Percentiles rank a stretch among this genome's conserved stretches.
phyloP scores from a whole-genome alignment of 768 basidiomycete genomes.

The Lactarius trivialis region DNA sequence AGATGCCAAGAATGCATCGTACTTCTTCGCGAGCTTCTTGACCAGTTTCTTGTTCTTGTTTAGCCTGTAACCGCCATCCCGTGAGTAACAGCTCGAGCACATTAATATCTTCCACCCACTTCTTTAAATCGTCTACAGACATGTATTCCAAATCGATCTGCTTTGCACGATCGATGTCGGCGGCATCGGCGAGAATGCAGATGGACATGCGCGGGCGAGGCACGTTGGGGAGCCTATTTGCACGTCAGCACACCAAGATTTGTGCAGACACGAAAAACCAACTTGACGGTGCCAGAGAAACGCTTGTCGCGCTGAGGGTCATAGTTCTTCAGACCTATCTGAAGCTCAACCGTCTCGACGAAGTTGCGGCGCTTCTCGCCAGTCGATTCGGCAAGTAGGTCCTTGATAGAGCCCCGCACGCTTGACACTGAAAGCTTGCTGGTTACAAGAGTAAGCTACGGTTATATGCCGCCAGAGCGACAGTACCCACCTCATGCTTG shows the following conservation, averaged over 20 bases:
- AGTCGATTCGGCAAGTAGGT: conserved; percentile 74
- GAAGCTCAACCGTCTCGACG: conserved; percentile 92
- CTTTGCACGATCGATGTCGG: conserved; percentile 98
- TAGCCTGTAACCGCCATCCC: conserved; percentile 44
- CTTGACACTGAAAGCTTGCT: conserved; percentile 98
- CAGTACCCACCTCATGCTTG: conserved; percentile 24
- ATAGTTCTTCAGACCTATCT: conserved; percentile 98
- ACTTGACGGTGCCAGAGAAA: conserved; percentile 99
- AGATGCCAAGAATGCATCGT: conserved; percentile 97
- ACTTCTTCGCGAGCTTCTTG: conserved; percentile 99
- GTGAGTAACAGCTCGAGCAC: background rate
- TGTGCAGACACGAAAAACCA: conserved; percentile 25
- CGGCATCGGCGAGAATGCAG: conserved; percentile 98
- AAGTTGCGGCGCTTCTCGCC: conserved; percentile 92
- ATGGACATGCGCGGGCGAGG: conserved; percentile 99
- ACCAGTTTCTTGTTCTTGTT: conserved; percentile 99
- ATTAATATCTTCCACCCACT: conserved; percentile 45
- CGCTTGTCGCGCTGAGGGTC: conserved; percentile 99
- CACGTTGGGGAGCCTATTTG: conserved; percentile 79
- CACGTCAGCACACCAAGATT: background rate
- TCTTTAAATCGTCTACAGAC: conserved; percentile 99
- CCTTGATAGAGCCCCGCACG: conserved; percentile 97
- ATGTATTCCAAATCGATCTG: conserved; percentile 97
- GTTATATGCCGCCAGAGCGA: background rate
- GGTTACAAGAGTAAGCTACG: background rate